phyloP scores from a whole-genome alignment of 2,329 filamentous ascomycete genomes.

The Colletotrichum sp. region DNA sequence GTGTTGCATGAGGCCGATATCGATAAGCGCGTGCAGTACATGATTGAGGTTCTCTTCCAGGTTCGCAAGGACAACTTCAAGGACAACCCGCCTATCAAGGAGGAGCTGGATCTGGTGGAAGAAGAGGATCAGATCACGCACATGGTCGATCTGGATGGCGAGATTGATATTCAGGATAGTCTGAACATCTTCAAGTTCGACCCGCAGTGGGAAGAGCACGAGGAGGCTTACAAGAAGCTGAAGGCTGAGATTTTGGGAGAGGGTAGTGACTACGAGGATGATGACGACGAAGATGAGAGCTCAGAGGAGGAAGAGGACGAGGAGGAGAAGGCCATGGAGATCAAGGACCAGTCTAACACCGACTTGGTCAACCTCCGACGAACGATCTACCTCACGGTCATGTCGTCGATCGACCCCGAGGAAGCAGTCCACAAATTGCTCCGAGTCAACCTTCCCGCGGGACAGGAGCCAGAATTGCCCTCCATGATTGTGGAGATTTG shows the following conservation, averaged over 20 bases:
- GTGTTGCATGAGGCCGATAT: slow-evolving; percentile 97
- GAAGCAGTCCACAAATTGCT: slow-evolving; percentile 98
- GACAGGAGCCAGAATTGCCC: slow-evolving; percentile 87
- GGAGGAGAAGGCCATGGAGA: slow-evolving; percentile 85
- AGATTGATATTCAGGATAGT: slow-evolving; percentile 82
- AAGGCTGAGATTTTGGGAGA: slow-evolving; percentile 95
- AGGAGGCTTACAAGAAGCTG: slow-evolving; percentile 86
- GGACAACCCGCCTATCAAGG: slow-evolving; percentile 87
- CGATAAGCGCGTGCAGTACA: slow-evolving; percentile 98
- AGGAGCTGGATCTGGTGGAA: slow-evolving; percentile 93
- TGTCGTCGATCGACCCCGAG: slow-evolving; percentile 94
- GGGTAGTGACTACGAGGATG: slow-evolving; percentile 82
- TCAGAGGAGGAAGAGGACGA: slow-evolving; percentile 75
- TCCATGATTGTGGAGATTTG: slow-evolving; percentile 98
- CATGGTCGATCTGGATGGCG: slow-evolving; percentile 79
- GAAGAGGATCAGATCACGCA: slow-evolving; percentile 99
- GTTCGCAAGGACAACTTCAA: slow-evolving; percentile 96
- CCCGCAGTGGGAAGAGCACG: slow-evolving; percentile 85
- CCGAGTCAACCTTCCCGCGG: slow-evolving; percentile 86
- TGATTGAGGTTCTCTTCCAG: slow-evolving; percentile 98
- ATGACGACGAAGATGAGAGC: slow-evolving; percentile 61
- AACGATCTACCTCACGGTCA: slow-evolving; percentile 97
- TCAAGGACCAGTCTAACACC: slow-evolving; percentile 97
- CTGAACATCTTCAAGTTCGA: slow-evolving; percentile 98
- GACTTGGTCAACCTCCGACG: slow-evolving; percentile 92